Conservation (phyloP, 2,329 filamentous ascomycete species). For the Cordyceps cateniannulata region DNA sequence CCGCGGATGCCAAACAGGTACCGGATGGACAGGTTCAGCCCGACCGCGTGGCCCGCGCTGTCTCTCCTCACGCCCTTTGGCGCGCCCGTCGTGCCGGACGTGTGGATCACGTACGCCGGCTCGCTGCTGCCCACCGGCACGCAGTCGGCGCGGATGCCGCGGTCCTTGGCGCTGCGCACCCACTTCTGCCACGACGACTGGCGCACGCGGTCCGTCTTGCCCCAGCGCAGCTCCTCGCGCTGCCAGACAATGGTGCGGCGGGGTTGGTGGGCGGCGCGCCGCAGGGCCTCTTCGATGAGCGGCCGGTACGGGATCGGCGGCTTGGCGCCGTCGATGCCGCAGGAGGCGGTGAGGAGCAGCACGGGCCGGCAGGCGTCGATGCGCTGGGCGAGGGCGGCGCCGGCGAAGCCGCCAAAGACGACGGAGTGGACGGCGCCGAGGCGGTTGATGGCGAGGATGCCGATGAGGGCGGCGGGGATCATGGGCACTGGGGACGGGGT, state of each 20-base stretch:
- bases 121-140: constrained; percentile 75
- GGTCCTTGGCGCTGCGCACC: constrained; percentile 60
- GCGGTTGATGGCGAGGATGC: constrained; percentile 72
- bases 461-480: constrained; percentile 84
- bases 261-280: constrained; percentile 64
- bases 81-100: constrained; percentile 72
- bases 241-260: constrained; percentile 75
- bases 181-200: constrained; percentile 76
- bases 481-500: constrained; percentile 93
- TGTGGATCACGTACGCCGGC: constrained; percentile 86
- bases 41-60: constrained; percentile 81
- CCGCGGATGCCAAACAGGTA: constrained; percentile 79
- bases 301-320: constrained; percentile 70
- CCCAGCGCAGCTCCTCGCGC: constrained; percentile 69
- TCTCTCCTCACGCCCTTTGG: constrained; percentile 81
- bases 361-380: constrained; percentile 76
- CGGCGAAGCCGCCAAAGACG: constrained; percentile 88
- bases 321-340: constrained; percentile 83
- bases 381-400: constrained; percentile 73
- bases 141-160: constrained; percentile 63
- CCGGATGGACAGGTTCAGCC: constrained; percentile 72
- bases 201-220: constrained; percentile 58
- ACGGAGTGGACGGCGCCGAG: constrained; percentile 85
- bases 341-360: constrained; percentile 80
- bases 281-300: constrained; percentile 68